A percentile compares a stretch with the other conserved stretches of the same genome.
phyloP scores from a whole-genome alignment of 176 grass and related monocot genomes.

The Cymbopogon citratus region DNA sequence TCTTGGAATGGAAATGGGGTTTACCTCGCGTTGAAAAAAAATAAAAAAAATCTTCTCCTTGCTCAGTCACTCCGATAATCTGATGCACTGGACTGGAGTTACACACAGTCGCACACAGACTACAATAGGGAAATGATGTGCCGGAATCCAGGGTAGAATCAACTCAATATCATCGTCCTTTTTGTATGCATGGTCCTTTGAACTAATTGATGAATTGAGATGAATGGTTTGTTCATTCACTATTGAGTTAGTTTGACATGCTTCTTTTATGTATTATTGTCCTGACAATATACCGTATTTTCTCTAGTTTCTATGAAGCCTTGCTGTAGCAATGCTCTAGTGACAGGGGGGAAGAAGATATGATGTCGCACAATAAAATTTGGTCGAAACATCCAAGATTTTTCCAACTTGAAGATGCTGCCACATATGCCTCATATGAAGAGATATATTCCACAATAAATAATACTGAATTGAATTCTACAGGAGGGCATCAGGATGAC shows the following conservation, averaged over 20 bases:
- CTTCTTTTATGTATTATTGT: background rate
- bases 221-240: background rate
- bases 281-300: background rate
- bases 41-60: background rate
- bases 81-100: background rate
- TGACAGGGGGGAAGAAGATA: background rate
- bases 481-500: constrained; percentile 9
- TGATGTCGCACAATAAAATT: background rate
- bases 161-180: background rate
- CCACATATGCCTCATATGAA: background rate
- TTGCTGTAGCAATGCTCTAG: constrained; percentile 11
- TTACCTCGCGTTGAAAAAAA: too few relatives aligned
- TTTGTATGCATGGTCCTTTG: background rate
- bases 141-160: background rate
- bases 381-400: background rate
- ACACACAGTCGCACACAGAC: background rate
- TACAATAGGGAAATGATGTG: constrained; percentile 12
- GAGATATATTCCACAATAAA: background rate
- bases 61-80: too few relatives aligned
- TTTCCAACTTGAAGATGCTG: constrained; percentile 7
- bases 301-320: background rate
- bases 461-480: background rate
- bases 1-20: too few relatives aligned
- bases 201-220: constrained; percentile 2
- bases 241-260: background rate